phyloP scores from a whole-genome alignment of 2,329 filamentous ascomycete species.

The Trichoderma sp. region DNA sequence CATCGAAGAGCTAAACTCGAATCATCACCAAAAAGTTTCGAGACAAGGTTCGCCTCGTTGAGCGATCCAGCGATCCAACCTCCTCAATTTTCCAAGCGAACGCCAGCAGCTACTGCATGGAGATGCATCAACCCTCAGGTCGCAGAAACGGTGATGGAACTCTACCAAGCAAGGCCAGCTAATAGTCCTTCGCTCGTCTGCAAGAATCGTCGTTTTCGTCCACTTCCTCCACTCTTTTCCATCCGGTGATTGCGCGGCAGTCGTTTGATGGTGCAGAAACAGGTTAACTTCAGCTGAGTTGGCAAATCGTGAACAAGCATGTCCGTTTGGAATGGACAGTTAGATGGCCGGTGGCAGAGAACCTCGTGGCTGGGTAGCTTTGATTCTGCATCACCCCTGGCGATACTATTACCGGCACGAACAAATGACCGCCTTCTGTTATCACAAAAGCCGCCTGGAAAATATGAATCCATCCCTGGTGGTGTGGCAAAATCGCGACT shows the following conservation, averaged over 20 bases:
- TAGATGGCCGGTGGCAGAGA: not conserved
- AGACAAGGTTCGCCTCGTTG: conserved; percentile 4
- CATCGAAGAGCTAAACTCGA: not conserved
- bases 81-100: conserved; percentile 3
- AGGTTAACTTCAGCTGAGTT: conserved; percentile 11
- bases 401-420: not conserved
- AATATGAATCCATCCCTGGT: not conserved
- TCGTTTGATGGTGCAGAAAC: conserved; percentile 24
- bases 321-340: not conserved
- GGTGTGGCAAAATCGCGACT: conserved; percentile 10
- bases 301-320: not conserved
- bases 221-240: conserved; percentile 7
- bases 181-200: conserved; percentile 13
- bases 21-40: not conserved
- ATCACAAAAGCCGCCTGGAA: not conserved
- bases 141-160: conserved; percentile 21
- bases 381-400: not conserved
- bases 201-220: not conserved
- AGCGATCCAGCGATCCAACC: conserved; percentile 4
- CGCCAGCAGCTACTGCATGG: not conserved
- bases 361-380: conserved; percentile 9
- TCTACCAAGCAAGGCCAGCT: conserved; percentile 17
- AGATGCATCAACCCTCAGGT: not conserved
- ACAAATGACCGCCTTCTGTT: conserved; percentile 8
- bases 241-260: conserved; percentile 18